Percentiles rank a stretch among this genome's conserved stretches.
phyloP scores from a whole-genome alignment of 371 early-diverging fungal genomes.

The Chytridium lagenaria region DNA sequence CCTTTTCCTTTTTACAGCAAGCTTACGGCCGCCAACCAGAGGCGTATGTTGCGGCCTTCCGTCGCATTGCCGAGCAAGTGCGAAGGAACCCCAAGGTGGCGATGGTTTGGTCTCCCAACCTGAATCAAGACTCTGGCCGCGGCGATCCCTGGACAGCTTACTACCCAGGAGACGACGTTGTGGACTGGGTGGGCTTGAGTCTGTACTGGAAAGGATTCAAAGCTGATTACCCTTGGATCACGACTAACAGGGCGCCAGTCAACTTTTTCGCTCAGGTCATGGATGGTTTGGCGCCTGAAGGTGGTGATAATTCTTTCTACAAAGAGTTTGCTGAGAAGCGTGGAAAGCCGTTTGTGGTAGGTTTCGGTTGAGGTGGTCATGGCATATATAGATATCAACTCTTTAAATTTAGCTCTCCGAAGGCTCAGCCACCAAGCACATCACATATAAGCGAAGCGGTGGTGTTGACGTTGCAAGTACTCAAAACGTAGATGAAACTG shows the following conservation, averaged over 20 bases:
- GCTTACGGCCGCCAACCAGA: too few relatives aligned
- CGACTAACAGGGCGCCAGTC: not conserved
- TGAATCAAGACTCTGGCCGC: slow-evolving; percentile 14
- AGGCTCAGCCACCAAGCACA: too few relatives aligned
- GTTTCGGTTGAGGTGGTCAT: too few relatives aligned
- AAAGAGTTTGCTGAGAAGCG: slow-evolving; percentile 16
- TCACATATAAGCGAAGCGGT: too few relatives aligned
- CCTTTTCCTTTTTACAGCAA: too few relatives aligned
- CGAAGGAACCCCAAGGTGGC: slow-evolving; percentile 29
- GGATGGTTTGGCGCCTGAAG: slow-evolving; percentile 26
- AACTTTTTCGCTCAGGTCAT: slow-evolving; percentile 28
- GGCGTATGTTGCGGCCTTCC: slow-evolving; percentile 1
- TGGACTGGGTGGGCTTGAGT: slow-evolving; percentile 58
- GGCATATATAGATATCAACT: too few relatives aligned
- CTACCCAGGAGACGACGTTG: slow-evolving; percentile 44
- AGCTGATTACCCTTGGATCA: slow-evolving; percentile 25
- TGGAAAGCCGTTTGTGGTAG: slow-evolving; percentile 27
- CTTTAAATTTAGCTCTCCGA: too few relatives aligned
- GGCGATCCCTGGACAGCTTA: slow-evolving; percentile 44
- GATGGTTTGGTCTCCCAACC: slow-evolving; percentile 54
- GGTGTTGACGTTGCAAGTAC: too few relatives aligned
- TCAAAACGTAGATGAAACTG: too few relatives aligned
- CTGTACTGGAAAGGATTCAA: slow-evolving; percentile 39
- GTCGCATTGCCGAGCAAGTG: not conserved
- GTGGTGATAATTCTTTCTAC: slow-evolving; percentile 24